Conservation (phyloP, 2,329 filamentous ascomycete genomes). For the Xylaria hypoxylon region DNA sequence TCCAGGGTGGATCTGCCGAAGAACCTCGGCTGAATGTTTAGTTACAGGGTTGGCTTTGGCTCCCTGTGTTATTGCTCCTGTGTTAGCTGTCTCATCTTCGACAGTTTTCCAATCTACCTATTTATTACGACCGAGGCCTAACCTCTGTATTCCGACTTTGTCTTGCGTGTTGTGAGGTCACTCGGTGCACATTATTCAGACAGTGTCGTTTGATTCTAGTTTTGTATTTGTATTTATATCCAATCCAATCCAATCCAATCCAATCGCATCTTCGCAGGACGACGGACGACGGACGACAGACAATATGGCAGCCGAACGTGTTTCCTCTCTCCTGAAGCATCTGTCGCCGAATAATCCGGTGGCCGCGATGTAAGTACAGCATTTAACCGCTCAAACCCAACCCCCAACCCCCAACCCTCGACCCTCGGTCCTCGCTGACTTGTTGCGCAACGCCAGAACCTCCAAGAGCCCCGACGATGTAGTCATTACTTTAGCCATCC, state of each 20-base stretch:
- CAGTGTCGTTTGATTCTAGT: neutral
- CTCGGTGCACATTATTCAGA: neutral
- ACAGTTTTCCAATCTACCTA: neutral
- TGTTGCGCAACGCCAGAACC: slow-evolving; percentile 65
- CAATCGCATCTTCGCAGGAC: neutral
- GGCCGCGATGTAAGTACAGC: slow-evolving; percentile 76
- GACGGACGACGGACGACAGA: neutral
- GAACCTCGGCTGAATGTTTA: slow-evolving; percentile 30
- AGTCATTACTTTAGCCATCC: slow-evolving; percentile 91
- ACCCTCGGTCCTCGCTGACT: slow-evolving; percentile 2
- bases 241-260: slow-evolving; percentile 1
- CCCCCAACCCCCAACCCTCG: no score
- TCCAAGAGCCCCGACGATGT: slow-evolving; percentile 96
- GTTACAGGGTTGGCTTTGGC: slow-evolving; percentile 9
- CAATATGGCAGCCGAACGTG: slow-evolving; percentile 84
- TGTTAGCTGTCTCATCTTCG: no score
- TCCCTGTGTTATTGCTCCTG: no score
- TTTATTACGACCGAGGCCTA: neutral
- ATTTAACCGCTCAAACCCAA: slow-evolving; percentile 14
- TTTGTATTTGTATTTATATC: slow-evolving; percentile 8
- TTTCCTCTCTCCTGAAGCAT: slow-evolving; percentile 89
- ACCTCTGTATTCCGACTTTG: neutral
- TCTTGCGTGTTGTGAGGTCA: neutral
- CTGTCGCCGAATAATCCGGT: slow-evolving; percentile 79
- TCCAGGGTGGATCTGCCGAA: slow-evolving; percentile 32